These are phyloP conservation scores for Eucalyptus dawsonii DNA, from an alignment of 345 rosid species.

Conservation along the genomic window DNA sequence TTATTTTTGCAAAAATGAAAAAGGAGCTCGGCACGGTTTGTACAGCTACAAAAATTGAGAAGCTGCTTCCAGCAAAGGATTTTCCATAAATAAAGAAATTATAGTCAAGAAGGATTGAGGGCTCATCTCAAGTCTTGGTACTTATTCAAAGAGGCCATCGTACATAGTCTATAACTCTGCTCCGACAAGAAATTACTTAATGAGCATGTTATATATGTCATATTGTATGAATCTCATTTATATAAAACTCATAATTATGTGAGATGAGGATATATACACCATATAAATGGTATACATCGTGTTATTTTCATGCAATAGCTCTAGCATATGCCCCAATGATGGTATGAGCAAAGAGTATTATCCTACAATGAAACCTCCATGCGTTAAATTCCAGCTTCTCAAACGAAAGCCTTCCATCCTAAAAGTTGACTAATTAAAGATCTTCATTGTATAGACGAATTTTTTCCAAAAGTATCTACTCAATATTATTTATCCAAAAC, in stretches of 20 bases:
- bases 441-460: background rate
- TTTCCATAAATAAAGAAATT: background rate
- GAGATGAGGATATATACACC: too few species aligned
- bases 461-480: too few species aligned
- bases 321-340: background rate
- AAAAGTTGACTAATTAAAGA: too few species aligned
- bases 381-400: too few species aligned
- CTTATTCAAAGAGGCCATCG: accelerated
- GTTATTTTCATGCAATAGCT: accelerated
- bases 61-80: background rate
- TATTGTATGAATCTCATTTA: background rate
- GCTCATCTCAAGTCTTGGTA: background rate
- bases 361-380: background rate
- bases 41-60: accelerated
- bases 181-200: background rate
- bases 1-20: accelerated
- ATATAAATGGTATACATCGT: background rate
- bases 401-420: too few species aligned
- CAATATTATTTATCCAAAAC: too few species aligned
- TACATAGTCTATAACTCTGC: background rate
- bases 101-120: background rate
- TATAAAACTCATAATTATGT: too few species aligned
- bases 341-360: accelerated
- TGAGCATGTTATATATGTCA: too few species aligned
- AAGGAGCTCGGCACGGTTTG: background rate